Evolutionary conservation across 192 early-diverging fungal species (phyloP).

Genomic region (Phycomyces nitens): DNA sequence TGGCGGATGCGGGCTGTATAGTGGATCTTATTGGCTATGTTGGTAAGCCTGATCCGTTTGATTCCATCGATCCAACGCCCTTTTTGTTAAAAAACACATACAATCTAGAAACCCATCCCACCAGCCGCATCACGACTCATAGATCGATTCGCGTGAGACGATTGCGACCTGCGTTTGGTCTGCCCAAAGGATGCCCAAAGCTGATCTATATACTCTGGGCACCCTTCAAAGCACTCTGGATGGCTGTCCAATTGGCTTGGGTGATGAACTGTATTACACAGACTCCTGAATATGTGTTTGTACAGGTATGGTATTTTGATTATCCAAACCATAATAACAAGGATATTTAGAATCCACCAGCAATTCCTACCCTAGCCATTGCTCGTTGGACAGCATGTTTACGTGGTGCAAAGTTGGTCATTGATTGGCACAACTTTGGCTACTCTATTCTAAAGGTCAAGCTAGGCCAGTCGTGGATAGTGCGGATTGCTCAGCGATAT

Average conservation of each 20-base stretch:
- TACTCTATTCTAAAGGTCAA: conserved; percentile 78
- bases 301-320: conserved; percentile 84
- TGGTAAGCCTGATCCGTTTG: conserved; percentile 40
- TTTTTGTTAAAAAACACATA: conserved; percentile 10
- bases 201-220: conserved; percentile 65
- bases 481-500: conserved; percentile 55
- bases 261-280: conserved; percentile 54
- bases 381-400: conserved; percentile 65
- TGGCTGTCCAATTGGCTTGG: conserved; percentile 60
- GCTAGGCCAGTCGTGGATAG: conserved; percentile 57
- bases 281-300: conserved; percentile 62
- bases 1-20: conserved; percentile 59
- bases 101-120: conserved; percentile 30
- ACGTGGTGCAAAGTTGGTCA: conserved; percentile 68
- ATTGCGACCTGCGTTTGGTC: conserved; percentile 44
- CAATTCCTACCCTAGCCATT: conserved; percentile 86
- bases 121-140: conserved; percentile 28
- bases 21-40: conserved; percentile 85
- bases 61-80: neutral
- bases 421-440: conserved; percentile 99
- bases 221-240: conserved; percentile 60
- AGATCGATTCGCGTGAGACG: conserved; percentile 48
- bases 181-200: conserved; percentile 54
- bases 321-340: neutral
- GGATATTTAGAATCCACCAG: conserved; percentile 79